Conservation (phyloP, 805 yeast genomes). For the Myxozyma melibiosi region DNA sequence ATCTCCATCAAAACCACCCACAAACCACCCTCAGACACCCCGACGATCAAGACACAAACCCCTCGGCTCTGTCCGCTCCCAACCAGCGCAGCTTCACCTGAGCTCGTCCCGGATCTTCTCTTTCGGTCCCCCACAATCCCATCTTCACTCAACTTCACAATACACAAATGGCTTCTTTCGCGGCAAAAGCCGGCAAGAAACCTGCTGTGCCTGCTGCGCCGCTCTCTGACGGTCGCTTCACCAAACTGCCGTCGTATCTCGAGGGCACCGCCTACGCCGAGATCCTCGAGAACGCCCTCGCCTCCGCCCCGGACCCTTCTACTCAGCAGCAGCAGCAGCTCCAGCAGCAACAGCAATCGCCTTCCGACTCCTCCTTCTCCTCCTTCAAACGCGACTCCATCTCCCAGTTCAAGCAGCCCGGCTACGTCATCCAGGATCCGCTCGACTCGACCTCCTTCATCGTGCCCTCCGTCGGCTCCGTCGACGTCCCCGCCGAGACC, state of each 20-base stretch:
- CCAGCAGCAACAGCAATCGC: background rate
- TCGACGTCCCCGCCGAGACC: background rate
- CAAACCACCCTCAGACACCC: too few species aligned
- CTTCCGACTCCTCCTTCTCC: background rate
- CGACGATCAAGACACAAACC: too few species aligned
- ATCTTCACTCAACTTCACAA: too few species aligned
- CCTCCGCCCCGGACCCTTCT: background rate
- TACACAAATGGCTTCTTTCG: slow-evolving; percentile 9
- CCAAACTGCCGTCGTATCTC: slow-evolving; percentile 13
- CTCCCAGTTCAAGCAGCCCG: background rate
- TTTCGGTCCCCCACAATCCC: too few species aligned
- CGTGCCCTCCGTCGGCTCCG: slow-evolving; percentile 14
- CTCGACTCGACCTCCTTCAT: background rate
- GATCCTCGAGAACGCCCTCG: slow-evolving; percentile 6
- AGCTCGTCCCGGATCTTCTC: too few species aligned
- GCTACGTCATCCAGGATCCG: slow-evolving; percentile 8
- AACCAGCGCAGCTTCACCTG: too few species aligned
- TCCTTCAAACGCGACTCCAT: background rate
- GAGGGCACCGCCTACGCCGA: slow-evolving; percentile 14
- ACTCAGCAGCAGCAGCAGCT: background rate
- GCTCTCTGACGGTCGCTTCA: background rate
- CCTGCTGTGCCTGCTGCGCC: background rate
- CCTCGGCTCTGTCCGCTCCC: too few species aligned
- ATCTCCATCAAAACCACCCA: too few species aligned
- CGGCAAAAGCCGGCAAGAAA: slow-evolving; percentile 1